Evolutionary conservation across 495 filamentous ascomycete genomes (phyloP), one percentile per base, ranked within the genome.

Genomic region (Aspergillus asperescens): DNA sequence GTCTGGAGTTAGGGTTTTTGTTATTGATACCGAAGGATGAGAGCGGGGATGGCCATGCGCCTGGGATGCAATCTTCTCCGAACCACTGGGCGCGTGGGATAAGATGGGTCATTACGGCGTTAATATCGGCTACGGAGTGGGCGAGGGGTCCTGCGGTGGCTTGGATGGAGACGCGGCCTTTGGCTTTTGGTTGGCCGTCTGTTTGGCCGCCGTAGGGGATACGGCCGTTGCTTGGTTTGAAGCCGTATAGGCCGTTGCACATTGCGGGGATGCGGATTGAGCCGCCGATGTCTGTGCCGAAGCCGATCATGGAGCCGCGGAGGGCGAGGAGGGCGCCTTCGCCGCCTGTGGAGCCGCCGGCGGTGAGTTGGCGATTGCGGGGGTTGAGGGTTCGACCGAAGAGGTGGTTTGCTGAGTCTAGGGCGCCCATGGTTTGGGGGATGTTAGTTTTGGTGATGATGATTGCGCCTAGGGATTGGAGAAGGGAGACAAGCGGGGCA

Each of bases 321-420:
- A 87, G 70, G 15, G 77, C 83, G 19, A 87, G 46, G 28, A 89
- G 63, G 0, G 76, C 84, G 5, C 76, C 84, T 61, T 90, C 86
- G 16, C 86, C 86, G 18, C 85, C 84, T 0, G 80, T 78, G 23
- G 77, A 82, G 0, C 85, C 85, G 9, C 85, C 85, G 0, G 74
- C 61, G 0, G 81, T 84, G 49, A 72, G 72, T 13, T 68, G 66
- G 1, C 67, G 74, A 59, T 86, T 83, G 25, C 71, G 61, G 0
- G 86, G 85, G 62, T 91, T 89, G 12, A 83, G 64, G 0, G 79
- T 82, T 5, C 79, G 70, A 7, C 85, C 84, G 50, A 87, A 81
- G 12, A 72, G 62, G 48, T 71, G 62, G 53, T 72, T 74, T 45
- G 60, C 65, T 29, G 64, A 69, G 54, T 72, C 67, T 5, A 73